These are phyloP conservation scores for Melocanna baccifera DNA, from an alignment of 176 grass and related monocot species.

Conservation along the genomic window DNA sequence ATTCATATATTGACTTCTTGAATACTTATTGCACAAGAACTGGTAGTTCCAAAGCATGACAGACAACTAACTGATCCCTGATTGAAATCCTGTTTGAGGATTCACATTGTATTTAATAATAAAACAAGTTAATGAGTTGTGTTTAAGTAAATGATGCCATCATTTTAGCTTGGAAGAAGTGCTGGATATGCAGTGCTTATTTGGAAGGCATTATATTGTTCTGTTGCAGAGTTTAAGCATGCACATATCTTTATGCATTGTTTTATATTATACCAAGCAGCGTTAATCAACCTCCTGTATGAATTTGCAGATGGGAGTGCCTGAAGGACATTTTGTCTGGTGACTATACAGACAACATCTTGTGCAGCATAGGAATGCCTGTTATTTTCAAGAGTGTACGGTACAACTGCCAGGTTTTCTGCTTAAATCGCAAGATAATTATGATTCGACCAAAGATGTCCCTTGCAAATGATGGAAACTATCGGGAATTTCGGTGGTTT, in stretches of 20 bases:
- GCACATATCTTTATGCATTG: background rate
- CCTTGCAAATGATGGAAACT: slow-evolving; percentile 96
- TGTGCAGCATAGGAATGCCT: slow-evolving; percentile 98
- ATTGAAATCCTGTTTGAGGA: background rate
- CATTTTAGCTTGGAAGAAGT: background rate
- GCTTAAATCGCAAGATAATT: slow-evolving; percentile 79
- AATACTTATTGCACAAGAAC: background rate
- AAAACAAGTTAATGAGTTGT: background rate
- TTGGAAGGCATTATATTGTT: background rate
- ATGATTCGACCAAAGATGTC: slow-evolving; percentile 94
- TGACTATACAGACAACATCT: slow-evolving; percentile 68
- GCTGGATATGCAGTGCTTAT: background rate
- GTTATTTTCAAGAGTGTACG: slow-evolving; percentile 79
- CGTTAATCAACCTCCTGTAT: background rate
- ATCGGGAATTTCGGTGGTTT: slow-evolving; percentile 95
- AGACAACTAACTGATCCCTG: background rate
- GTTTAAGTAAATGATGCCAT: background rate
- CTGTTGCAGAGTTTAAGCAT: background rate
- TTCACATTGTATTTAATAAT: background rate
- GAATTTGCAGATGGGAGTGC: slow-evolving; percentile 83
- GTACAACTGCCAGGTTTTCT: slow-evolving; percentile 96
- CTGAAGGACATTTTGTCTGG: slow-evolving; percentile 74
- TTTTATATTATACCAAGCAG: background rate
- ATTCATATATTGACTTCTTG: background rate
- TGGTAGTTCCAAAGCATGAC: background rate